These are phyloP conservation scores for Colletotrichum agaves DNA, from an alignment of 2,329 filamentous ascomycete genomes.

Conservation along the genomic window DNA sequence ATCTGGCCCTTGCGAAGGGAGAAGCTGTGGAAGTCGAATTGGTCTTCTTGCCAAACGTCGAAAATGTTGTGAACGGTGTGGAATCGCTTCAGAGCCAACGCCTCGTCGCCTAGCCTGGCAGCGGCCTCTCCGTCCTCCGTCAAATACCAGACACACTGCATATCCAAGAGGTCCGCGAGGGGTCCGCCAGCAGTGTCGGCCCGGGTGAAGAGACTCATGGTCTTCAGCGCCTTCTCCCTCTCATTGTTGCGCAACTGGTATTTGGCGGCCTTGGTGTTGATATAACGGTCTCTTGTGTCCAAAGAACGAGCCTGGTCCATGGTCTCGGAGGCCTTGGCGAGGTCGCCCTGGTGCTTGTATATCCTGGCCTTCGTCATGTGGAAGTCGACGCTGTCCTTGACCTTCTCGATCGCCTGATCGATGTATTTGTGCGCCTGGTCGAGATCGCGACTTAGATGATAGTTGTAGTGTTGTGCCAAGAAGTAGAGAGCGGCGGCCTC, in stretches of 20 bases:
- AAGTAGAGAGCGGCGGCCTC: slow-evolving; percentile 88
- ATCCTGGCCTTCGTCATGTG: slow-evolving; percentile 96
- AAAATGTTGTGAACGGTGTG: slow-evolving; percentile 92
- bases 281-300: slow-evolving; percentile 92
- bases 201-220: slow-evolving; percentile 92
- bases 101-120: slow-evolving; percentile 82
- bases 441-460: slow-evolving; percentile 85
- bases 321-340: slow-evolving; percentile 80
- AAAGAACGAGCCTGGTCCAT: slow-evolving; percentile 90
- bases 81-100: slow-evolving; percentile 91
- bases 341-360: slow-evolving; percentile 88
- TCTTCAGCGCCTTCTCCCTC: slow-evolving; percentile 85
- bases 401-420: slow-evolving; percentile 83
- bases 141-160: slow-evolving; percentile 98
- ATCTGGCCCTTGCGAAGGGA: slow-evolving; percentile 97
- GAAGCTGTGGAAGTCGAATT: slow-evolving; percentile 99
- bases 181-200: slow-evolving; percentile 90
- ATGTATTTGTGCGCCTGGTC: slow-evolving; percentile 83
- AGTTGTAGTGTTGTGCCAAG: slow-evolving; percentile 97
- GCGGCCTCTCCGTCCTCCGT: slow-evolving; percentile 95
- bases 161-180: slow-evolving; percentile 90
- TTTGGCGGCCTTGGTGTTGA: slow-evolving; percentile 98
- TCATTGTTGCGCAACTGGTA: slow-evolving; percentile 95
- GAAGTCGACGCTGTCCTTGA: slow-evolving; percentile 87
- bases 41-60: slow-evolving; percentile 97